Evolutionary conservation across 1,139 yeast species (phyloP).

Genomic region (Taphrina communis): DNA sequence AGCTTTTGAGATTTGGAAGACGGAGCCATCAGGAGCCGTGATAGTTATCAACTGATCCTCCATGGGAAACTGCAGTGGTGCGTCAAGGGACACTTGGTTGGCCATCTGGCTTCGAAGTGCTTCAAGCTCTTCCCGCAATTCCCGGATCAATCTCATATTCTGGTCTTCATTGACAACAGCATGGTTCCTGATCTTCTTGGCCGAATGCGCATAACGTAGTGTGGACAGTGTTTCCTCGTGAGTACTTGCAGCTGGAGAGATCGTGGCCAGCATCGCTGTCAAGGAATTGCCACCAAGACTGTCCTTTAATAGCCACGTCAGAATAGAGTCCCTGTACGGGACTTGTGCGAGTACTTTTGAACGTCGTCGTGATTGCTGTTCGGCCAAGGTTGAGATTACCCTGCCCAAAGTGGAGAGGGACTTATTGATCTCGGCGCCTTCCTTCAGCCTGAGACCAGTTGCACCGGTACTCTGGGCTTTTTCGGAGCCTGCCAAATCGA

Average conservation of each 20-base stretch:
- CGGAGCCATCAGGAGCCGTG: conserved; percentile 45
- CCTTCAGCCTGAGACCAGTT: conserved; percentile 68
- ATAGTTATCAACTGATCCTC: conserved; percentile 41
- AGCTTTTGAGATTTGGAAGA: conserved; percentile 41
- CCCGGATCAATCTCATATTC: conserved; percentile 49
- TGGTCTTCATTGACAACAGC: conserved; percentile 49
- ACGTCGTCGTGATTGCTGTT: conserved; percentile 48
- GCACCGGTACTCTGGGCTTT: conserved; percentile 68
- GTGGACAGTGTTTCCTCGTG: conserved; percentile 77
- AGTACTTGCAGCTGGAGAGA: conserved; percentile 66
- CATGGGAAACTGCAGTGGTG: background rate
- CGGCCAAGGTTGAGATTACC: conserved; percentile 68
- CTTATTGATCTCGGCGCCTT: conserved; percentile 76
- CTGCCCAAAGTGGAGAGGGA: conserved; percentile 78
- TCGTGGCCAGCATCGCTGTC: conserved; percentile 76
- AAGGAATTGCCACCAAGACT: conserved; percentile 76
- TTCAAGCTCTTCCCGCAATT: conserved; percentile 49
- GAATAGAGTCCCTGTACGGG: conserved; percentile 74
- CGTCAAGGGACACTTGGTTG: background rate
- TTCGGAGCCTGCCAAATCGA: conserved; percentile 84
- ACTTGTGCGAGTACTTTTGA: conserved; percentile 51
- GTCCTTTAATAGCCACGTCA: conserved; percentile 75
- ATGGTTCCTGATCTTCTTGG: conserved; percentile 64
- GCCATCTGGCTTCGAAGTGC: conserved; percentile 45
- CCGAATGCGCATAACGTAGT: conserved; percentile 74